phyloP scores from a whole-genome alignment of 139 green algal genomes.

The Tetradesmus lagerheimii region DNA sequence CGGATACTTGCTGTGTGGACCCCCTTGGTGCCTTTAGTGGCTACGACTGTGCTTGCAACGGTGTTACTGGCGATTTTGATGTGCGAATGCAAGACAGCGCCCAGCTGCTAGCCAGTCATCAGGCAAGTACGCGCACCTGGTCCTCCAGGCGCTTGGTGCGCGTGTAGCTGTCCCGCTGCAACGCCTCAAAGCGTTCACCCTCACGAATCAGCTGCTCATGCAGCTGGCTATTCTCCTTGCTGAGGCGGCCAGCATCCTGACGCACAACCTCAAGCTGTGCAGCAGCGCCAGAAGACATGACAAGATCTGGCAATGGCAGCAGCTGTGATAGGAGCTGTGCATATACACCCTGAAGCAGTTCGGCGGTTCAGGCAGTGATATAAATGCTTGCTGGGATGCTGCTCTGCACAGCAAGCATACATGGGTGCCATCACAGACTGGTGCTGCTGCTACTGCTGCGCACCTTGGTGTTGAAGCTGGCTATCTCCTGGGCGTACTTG shows the following conservation, averaged over 20 bases:
- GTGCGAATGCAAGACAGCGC: no score
- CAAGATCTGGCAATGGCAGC: no score
- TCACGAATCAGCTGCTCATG: constrained; percentile 75
- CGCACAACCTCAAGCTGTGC: constrained; percentile 72
- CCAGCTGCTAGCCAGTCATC: neutral
- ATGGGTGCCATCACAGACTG: neutral
- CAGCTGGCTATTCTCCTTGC: constrained; percentile 77
- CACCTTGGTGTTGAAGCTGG: constrained; percentile 66
- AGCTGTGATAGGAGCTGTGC: neutral
- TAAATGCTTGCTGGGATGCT: neutral
- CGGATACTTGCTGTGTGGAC: no score
- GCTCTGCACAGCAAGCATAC: neutral
- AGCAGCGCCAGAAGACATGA: neutral
- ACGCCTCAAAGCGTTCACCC: constrained; percentile 61
- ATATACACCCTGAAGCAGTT: neutral
- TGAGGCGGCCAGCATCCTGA: constrained; percentile 64
- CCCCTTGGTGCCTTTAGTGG: no score
- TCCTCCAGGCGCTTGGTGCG: constrained; percentile 62
- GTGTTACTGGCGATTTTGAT: neutral
- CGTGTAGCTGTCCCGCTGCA: constrained; percentile 61
- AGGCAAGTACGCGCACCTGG: constrained; percentile 20
- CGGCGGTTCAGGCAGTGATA: no score
- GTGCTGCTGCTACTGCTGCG: neutral
- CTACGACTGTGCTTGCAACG: no score
- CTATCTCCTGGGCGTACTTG: constrained; percentile 67